Conservation (phyloP, 305 asterid species). For the Petunia hybrid region DNA sequence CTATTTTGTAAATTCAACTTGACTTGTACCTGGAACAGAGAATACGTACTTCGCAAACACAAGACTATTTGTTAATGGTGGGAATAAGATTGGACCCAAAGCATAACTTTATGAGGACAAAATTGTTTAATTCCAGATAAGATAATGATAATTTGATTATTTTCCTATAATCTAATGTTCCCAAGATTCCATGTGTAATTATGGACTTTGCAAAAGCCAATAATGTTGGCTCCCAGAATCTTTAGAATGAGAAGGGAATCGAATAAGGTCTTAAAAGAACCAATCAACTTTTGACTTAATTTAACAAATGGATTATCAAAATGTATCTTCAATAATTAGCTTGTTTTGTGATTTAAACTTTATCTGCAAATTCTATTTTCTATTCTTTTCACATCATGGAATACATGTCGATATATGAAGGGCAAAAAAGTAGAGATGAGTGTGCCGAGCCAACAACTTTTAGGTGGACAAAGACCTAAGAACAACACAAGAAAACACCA, state of each 20-base stretch:
- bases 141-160: too few species aligned
- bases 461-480: constrained; percentile 7
- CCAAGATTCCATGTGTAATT: not conserved
- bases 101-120: too few species aligned
- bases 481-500: not conserved
- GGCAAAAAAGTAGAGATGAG: not conserved
- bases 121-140: too few species aligned
- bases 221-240: not conserved
- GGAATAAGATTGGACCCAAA: too few species aligned
- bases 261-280: not conserved
- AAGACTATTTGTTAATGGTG: too few species aligned
- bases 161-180: not conserved
- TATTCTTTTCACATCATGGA: not conserved
- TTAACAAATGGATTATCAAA: not conserved
- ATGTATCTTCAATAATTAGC: not conserved
- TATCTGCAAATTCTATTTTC: not conserved
- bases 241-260: not conserved
- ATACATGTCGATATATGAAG: not conserved
- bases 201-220: not conserved
- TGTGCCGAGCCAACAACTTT: constrained; percentile 5
- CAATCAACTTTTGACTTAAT: not conserved
- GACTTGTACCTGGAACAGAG: too few species aligned
- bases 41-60: too few species aligned
- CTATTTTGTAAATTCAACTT: too few species aligned
- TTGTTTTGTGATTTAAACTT: not conserved